phyloP scores from a whole-genome alignment of 306 rosid species.

The Pyrus pyrifolia region DNA sequence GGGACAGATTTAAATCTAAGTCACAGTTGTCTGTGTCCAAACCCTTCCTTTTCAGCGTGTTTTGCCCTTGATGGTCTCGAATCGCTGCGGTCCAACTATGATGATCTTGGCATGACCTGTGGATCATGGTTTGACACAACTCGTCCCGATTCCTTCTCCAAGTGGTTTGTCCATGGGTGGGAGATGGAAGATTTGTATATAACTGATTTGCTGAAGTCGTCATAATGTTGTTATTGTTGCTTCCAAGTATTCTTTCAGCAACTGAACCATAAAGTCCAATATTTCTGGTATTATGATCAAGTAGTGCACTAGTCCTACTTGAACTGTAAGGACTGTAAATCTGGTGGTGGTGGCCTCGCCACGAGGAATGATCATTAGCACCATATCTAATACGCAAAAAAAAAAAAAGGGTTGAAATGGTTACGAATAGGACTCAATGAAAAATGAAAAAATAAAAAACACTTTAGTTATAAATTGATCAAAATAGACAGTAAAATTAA shows the following conservation, averaged over 20 bases:
- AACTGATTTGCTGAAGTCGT: not conserved
- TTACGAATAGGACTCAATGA: not conserved
- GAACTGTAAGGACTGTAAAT: conserved; percentile 12
- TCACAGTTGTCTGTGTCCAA: conserved; percentile 1
- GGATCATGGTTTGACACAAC: not conserved
- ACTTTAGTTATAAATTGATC: not conserved
- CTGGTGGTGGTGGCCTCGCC: conserved; percentile 16
- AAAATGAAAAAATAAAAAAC: not conserved
- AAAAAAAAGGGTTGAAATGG: not conserved
- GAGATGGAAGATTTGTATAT: not conserved
- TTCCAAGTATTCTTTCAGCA: conserved; percentile 17
- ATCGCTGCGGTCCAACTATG: not conserved
- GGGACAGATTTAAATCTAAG: conserved; percentile 25
- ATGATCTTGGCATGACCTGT: not conserved
- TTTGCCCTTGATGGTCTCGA: not conserved
- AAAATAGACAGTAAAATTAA: not conserved
- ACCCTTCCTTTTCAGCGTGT: conserved; percentile 24
- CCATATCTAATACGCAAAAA: conserved; percentile 1
- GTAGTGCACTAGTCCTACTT: not conserved
- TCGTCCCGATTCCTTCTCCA: conserved; percentile 10
- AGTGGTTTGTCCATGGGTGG: not conserved
- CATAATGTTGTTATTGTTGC: conserved; percentile 3
- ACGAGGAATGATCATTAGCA: not conserved
- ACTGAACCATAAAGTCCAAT: conserved; percentile 20
- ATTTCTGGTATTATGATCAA: conserved; percentile 2